phyloP scores from a whole-genome alignment of 305 asterid genomes.

The Fraxinus dipetala region DNA sequence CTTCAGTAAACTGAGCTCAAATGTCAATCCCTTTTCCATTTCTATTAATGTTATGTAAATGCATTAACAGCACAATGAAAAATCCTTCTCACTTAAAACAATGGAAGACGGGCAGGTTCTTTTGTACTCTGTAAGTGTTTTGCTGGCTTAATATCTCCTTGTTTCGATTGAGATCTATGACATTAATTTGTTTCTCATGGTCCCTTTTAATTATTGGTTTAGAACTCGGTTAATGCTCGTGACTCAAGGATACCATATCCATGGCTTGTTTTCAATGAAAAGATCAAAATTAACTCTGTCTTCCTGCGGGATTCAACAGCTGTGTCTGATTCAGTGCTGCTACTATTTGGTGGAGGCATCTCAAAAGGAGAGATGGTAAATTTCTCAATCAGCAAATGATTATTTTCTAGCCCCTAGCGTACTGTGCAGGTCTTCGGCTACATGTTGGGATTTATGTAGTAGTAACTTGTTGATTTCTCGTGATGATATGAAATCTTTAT shows the following conservation, averaged over 20 bases:
- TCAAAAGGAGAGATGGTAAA: slow-evolving; percentile 59
- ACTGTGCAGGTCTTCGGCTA: background rate
- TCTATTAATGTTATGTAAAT: slow-evolving; percentile 14
- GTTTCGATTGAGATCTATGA: slow-evolving; percentile 12
- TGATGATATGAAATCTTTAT: slow-evolving; percentile 25
- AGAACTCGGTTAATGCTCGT: slow-evolving; percentile 89
- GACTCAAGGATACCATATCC: slow-evolving; percentile 75
- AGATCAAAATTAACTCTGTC: slow-evolving; percentile 84
- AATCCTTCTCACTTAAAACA: slow-evolving; percentile 81
- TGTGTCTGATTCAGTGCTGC: slow-evolving; percentile 80
- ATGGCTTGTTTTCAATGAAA: slow-evolving; percentile 93
- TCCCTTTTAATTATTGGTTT: slow-evolving; percentile 26
- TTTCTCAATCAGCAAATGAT: slow-evolving; percentile 18
- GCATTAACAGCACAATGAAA: slow-evolving; percentile 76
- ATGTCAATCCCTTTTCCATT: background rate
- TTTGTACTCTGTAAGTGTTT: slow-evolving; percentile 67
- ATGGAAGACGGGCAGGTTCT: slow-evolving; percentile 95
- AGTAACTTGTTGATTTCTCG: background rate
- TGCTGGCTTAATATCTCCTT: slow-evolving; percentile 11
- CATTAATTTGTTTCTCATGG: slow-evolving; percentile 19
- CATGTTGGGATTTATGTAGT: slow-evolving; percentile 7
- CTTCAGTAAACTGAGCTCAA: background rate
- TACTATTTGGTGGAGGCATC: slow-evolving; percentile 89
- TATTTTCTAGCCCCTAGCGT: background rate
- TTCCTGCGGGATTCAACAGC: slow-evolving; percentile 97